These are phyloP conservation scores for Leccinum arenicola DNA, from an alignment of 768 basidiomycete species.

Conservation along the genomic window DNA sequence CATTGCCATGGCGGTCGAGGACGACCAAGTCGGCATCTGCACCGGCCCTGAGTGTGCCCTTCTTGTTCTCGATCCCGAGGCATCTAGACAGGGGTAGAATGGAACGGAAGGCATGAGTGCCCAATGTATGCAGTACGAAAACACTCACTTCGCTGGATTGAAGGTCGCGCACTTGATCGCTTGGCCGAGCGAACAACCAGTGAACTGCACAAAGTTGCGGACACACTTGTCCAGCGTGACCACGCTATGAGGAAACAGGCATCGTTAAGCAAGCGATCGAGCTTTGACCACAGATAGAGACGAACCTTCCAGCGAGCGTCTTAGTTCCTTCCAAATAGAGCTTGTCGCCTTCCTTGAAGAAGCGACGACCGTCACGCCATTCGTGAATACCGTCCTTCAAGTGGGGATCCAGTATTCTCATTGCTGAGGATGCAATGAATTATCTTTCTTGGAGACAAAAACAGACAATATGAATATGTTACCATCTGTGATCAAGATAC, in stretches of 20 bases:
- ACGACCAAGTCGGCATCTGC: slow-evolving; percentile 85
- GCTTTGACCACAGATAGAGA: background rate
- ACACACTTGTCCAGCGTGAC: slow-evolving; percentile 83
- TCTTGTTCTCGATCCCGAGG: slow-evolving; percentile 73
- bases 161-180: slow-evolving; percentile 85
- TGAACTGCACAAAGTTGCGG: slow-evolving; percentile 80
- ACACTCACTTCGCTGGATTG: slow-evolving; percentile 72
- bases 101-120: background rate
- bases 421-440: slow-evolving; percentile 44
- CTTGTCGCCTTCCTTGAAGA: slow-evolving; percentile 78
- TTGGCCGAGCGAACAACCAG: slow-evolving; percentile 78
- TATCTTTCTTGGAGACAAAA: background rate
- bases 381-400: slow-evolving; percentile 81
- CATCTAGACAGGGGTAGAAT: slow-evolving; percentile 41
- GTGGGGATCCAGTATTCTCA: slow-evolving; percentile 83
- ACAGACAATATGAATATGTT: slow-evolving; percentile 25
- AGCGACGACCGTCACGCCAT: slow-evolving; percentile 81
- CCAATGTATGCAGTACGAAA: background rate
- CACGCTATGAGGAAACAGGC: slow-evolving; percentile 44
- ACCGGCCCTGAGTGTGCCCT: slow-evolving; percentile 79
- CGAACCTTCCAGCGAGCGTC: slow-evolving; percentile 85
- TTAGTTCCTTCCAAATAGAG: slow-evolving; percentile 82
- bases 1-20: slow-evolving; percentile 63
- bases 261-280: background rate
- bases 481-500: slow-evolving; percentile 91